A percentile compares a stretch with the other conserved stretches of the same genome.
Evolutionary conservation across 371 early-diverging fungal genomes (phyloP).

Genomic region (Mucor piriformis): DNA sequence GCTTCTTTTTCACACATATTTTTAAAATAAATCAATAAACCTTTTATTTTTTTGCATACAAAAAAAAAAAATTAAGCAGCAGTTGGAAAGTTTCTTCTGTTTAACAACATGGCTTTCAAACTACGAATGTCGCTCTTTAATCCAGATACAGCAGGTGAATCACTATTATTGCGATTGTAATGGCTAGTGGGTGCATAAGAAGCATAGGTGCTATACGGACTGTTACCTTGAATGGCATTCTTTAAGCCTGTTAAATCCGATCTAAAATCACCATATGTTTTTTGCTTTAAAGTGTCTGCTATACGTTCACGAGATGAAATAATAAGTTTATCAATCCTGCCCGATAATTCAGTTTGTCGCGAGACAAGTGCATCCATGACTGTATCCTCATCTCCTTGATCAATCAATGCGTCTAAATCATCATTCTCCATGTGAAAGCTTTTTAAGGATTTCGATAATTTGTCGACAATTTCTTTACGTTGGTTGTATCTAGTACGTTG

Average conservation of each 20-base stretch:
- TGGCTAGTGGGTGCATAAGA: constrained; percentile 1
- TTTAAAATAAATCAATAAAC: no score
- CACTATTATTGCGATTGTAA: constrained; percentile 11
- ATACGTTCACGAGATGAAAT: constrained; percentile 3
- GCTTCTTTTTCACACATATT: no score
- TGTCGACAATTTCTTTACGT: constrained; percentile 21
- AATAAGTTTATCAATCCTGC: constrained; percentile 15
- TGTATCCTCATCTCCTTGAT: constrained; percentile 30
- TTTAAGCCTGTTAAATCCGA: constrained; percentile 8
- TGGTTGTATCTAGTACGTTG: constrained; percentile 27
- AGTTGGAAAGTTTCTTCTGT: constrained; percentile 37
- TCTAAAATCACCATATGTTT: constrained; percentile 9
- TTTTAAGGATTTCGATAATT: constrained; percentile 9
- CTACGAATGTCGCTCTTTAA: constrained; percentile 42
- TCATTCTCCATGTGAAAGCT: constrained; percentile 20
- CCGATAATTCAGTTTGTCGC: constrained; percentile 19
- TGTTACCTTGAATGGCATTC: neutral
- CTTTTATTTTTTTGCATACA: no score
- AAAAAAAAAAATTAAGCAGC: constrained; percentile 1
- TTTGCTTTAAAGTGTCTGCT: constrained; percentile 1
- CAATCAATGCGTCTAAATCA: constrained; percentile 33
- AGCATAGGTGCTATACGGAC: constrained; percentile 3
- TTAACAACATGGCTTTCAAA: constrained; percentile 35
- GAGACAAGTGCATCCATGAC: constrained; percentile 19
- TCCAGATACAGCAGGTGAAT: constrained; percentile 41